Percentiles rank a stretch among this genome's conserved stretches.
Evolutionary conservation across 139 green algal species (phyloP).

Genomic region (Axilococcus clingmanii): DNA sequence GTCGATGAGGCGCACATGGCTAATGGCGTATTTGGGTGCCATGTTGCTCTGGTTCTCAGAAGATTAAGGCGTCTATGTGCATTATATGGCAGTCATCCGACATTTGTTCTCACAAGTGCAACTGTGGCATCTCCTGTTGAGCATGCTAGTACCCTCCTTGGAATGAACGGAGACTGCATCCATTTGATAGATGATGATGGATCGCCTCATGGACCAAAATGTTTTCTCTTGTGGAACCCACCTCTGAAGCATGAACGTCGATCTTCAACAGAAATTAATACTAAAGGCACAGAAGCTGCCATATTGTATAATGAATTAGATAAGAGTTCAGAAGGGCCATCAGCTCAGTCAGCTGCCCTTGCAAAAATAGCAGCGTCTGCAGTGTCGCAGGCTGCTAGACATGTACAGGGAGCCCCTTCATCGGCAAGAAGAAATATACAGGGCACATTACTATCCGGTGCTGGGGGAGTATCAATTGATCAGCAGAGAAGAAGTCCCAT

Average conservation of each 20-base stretch:
- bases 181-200: slow-evolving; percentile 63
- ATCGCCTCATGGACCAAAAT: slow-evolving; percentile 64
- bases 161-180: slow-evolving; percentile 16
- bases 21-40: slow-evolving; percentile 80
- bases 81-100: slow-evolving; percentile 33
- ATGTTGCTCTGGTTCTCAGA: slow-evolving; percentile 79
- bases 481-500: slow-evolving; percentile 51
- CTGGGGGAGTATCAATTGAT: neutral
- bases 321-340: neutral
- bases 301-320: neutral
- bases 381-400: too few relatives aligned
- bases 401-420: too few relatives aligned
- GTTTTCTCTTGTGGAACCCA: slow-evolving; percentile 93
- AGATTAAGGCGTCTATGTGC: slow-evolving; percentile 73
- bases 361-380: neutral
- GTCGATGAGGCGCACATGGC: slow-evolving; percentile 89
- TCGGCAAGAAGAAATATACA: neutral
- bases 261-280: neutral
- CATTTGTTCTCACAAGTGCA: slow-evolving; percentile 65
- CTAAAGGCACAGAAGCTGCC: neutral
- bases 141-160: slow-evolving; percentile 55
- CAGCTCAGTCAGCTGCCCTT: neutral
- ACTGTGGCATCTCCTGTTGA: slow-evolving; percentile 79
- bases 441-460: neutral
- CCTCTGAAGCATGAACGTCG: slow-evolving; percentile 36